These are phyloP conservation scores for Cyberlindnera lachancei DNA, from an alignment of 805 yeast genomes.

Conservation along the genomic window DNA sequence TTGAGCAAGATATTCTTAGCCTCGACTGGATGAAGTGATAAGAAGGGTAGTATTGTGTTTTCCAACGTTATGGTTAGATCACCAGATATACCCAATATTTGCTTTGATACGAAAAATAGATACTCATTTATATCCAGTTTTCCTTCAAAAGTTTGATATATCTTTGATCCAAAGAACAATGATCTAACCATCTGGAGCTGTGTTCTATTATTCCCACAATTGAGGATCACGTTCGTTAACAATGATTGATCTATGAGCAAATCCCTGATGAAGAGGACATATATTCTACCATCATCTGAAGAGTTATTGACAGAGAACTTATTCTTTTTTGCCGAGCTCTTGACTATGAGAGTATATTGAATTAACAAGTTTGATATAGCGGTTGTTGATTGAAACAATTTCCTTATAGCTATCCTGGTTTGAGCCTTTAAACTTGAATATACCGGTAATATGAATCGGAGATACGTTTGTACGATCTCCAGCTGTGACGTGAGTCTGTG, in stretches of 20 bases:
- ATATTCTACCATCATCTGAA: no score
- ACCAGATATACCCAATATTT: conserved; percentile 11
- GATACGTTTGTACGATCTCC: conserved; percentile 11
- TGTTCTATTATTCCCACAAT: conserved; percentile 5
- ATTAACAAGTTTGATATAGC: conserved; percentile 16
- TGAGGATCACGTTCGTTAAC: conserved; percentile 6
- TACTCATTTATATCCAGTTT: conserved; percentile 11
- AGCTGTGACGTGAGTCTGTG: conserved; percentile 10
- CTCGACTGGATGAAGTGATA: conserved; percentile 22
- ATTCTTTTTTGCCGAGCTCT: no score
- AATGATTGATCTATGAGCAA: conserved; percentile 14
- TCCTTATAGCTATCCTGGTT: conserved; percentile 10
- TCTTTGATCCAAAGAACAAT: conserved; percentile 21
- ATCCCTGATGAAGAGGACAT: conserved; percentile 14
- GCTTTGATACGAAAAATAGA: conserved; percentile 9
- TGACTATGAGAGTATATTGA: conserved; percentile 13
- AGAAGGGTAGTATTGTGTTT: conserved; percentile 12
- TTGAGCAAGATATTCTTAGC: conserved; percentile 11
- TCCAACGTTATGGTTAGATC: background rate
- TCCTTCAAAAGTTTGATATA: conserved; percentile 19
- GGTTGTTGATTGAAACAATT: conserved; percentile 9
- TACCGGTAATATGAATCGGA: conserved; percentile 18
- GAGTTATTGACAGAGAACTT: no score
- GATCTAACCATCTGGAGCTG: conserved; percentile 13
- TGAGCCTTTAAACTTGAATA: conserved; percentile 13